Conservation (phyloP, 371 early-diverging fungal genomes). For the Mucor circinelloides region DNA sequence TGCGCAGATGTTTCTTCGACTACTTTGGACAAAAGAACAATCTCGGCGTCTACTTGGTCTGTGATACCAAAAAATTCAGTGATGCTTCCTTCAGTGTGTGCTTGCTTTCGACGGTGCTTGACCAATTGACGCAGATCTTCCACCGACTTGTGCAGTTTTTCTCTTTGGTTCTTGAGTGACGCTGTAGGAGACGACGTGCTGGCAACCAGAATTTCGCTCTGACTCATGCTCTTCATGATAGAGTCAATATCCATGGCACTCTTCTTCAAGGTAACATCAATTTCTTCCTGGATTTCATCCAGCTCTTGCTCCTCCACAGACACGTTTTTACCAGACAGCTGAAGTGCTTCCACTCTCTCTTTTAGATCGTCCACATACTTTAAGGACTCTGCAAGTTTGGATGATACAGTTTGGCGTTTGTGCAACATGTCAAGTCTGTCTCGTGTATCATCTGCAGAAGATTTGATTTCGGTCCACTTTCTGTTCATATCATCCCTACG, state of each 20-base stretch:
- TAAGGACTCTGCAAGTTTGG: slow-evolving; percentile 41
- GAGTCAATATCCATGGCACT: slow-evolving; percentile 37
- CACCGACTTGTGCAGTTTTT: slow-evolving; percentile 28
- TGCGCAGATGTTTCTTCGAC: slow-evolving; percentile 42
- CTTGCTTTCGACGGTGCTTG: slow-evolving; percentile 39
- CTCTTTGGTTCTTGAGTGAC: slow-evolving; percentile 36
- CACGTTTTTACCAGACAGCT: slow-evolving; percentile 43
- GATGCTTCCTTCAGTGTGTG: slow-evolving; percentile 47
- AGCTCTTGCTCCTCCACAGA: slow-evolving; percentile 46
- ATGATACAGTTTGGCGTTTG: slow-evolving; percentile 35
- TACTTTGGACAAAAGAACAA: slow-evolving; percentile 27
- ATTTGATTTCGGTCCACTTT: slow-evolving; percentile 38
- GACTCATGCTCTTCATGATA: slow-evolving; percentile 14
- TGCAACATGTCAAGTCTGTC: slow-evolving; percentile 38
- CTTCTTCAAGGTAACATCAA: slow-evolving; percentile 31
- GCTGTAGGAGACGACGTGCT: slow-evolving; percentile 25
- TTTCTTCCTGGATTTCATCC: slow-evolving; percentile 42
- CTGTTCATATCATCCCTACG: slow-evolving; percentile 35
- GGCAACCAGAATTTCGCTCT: neutral
- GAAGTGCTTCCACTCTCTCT: slow-evolving; percentile 42
- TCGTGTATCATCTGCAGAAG: slow-evolving; percentile 40
- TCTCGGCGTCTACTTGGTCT: slow-evolving; percentile 45
- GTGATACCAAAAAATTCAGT: slow-evolving; percentile 46
- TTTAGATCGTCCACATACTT: slow-evolving; percentile 45
- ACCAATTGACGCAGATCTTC: slow-evolving; percentile 40